A percentile compares a stretch with the other conserved stretches of the same genome.
phyloP scores from a whole-genome alignment of 1,284 basidiomycete genomes.

The Amylostereum areolatum region DNA sequence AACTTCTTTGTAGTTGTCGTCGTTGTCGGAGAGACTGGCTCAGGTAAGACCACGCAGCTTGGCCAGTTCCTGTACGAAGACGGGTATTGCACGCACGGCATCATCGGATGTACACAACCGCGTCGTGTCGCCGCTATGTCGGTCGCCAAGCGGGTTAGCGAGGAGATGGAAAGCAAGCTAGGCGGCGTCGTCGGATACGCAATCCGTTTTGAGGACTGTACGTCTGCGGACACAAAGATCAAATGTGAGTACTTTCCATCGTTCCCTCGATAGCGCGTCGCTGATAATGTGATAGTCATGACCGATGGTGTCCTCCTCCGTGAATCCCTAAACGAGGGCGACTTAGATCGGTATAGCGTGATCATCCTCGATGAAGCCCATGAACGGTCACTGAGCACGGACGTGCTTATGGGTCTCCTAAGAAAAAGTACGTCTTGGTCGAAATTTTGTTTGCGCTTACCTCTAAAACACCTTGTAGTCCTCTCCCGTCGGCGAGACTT shows the following conservation, averaged over 20 bases:
- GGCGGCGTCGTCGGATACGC: constrained; percentile 91
- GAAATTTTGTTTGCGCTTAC: neutral
- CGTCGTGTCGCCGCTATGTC: constrained; percentile 98
- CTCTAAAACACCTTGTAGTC: constrained; percentile 62
- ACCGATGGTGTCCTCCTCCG: constrained; percentile 95
- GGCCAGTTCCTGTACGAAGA: constrained; percentile 94
- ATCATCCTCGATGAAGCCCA: constrained; percentile 98
- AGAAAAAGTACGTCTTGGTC: constrained; percentile 68
- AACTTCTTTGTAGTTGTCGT: constrained; percentile 72
- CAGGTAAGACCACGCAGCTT: constrained; percentile 92
- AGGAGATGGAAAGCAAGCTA: constrained; percentile 91
- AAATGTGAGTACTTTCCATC: constrained; percentile 65
- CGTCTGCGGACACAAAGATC: constrained; percentile 86
- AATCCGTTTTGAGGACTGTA: constrained; percentile 98
- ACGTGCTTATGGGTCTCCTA: constrained; percentile 94
- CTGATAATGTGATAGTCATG: constrained; percentile 64
- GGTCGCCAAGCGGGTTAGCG: constrained; percentile 96
- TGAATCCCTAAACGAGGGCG: constrained; percentile 94
- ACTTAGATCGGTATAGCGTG: constrained; percentile 91
- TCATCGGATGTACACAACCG: constrained; percentile 95
- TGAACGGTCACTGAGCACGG: constrained; percentile 92
- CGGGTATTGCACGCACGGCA: constrained; percentile 83
- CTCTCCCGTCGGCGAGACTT: constrained; percentile 87
- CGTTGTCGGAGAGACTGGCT: constrained; percentile 94
- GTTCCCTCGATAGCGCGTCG: neutral